Conservation (phyloP, 2,329 filamentous ascomycete species). For the Pseudocercospora eumusae region DNA sequence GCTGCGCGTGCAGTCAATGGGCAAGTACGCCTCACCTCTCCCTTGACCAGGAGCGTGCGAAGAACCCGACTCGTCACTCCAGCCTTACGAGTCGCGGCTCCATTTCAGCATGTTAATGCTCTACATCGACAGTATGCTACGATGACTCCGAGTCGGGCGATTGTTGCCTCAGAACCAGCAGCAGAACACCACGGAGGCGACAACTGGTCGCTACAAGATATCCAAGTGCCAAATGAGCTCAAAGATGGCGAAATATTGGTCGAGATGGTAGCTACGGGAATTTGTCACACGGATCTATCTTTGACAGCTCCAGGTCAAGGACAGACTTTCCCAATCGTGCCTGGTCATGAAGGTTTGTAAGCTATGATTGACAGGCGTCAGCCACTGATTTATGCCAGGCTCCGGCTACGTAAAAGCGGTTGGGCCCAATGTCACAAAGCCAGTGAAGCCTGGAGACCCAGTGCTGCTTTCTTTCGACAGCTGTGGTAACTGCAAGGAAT, state of each 20-base stretch:
- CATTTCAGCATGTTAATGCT: neutral
- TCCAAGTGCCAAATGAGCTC: slow-evolving; percentile 25
- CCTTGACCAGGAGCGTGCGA: neutral
- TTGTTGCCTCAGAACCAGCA: slow-evolving; percentile 24
- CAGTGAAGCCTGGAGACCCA: slow-evolving; percentile 29
- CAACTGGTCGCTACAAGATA: slow-evolving; percentile 26
- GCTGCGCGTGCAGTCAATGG: neutral
- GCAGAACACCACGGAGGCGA: slow-evolving; percentile 20
- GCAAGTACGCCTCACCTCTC: neutral
- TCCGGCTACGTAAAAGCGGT: slow-evolving; percentile 50
- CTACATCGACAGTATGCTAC: slow-evolving; percentile 18
- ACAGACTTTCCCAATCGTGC: slow-evolving; percentile 31
- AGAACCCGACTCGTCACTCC: neutral
- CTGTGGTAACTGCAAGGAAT: slow-evolving; percentile 29
- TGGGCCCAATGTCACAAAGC: slow-evolving; percentile 40
- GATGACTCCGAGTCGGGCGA: slow-evolving; percentile 22
- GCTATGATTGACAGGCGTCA: neutral
- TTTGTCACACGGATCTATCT: slow-evolving; percentile 35
- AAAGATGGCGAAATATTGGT: slow-evolving; percentile 32
- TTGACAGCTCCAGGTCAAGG: slow-evolving; percentile 24
- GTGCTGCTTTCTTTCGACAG: slow-evolving; percentile 31
- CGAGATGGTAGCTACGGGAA: slow-evolving; percentile 33
- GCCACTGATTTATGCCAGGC: slow-evolving; percentile 21
- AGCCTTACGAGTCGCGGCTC: neutral
- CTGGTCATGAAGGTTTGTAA: slow-evolving; percentile 31